Percentiles rank a stretch among this genome's conserved stretches.
Evolutionary conservation across 768 basidiomycete genomes (phyloP).

Genomic region (Boletellus ananas): DNA sequence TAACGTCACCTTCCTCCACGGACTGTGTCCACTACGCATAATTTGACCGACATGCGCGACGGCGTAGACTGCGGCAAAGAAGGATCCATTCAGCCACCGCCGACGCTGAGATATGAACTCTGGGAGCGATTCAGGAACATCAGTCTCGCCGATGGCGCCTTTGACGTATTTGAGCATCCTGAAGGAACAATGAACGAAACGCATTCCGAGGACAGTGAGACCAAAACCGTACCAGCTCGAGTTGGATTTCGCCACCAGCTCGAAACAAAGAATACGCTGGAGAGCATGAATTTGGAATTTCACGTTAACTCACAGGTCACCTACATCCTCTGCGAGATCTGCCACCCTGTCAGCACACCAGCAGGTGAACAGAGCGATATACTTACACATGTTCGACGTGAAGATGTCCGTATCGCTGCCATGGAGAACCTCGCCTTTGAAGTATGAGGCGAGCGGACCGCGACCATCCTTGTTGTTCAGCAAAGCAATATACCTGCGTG

Average conservation of each 20-base stretch:
- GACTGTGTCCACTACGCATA: constrained; percentile 54
- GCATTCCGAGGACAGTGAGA: background rate
- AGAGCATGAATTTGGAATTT: constrained; percentile 4
- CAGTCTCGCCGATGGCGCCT: constrained; percentile 88
- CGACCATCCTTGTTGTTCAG: constrained; percentile 78
- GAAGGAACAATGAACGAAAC: constrained; percentile 15
- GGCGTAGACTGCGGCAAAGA: constrained; percentile 93
- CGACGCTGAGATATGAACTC: constrained; percentile 93
- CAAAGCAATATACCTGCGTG: constrained; percentile 71
- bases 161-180: constrained; percentile 98
- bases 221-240: constrained; percentile 59
- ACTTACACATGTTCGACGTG: constrained; percentile 93
- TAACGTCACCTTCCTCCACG: constrained; percentile 66
- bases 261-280: constrained; percentile 81
- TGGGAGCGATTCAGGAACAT: constrained; percentile 88
- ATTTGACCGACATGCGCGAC: constrained; percentile 61
- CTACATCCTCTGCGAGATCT: constrained; percentile 89
- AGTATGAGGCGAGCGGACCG: constrained; percentile 93
- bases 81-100: constrained; percentile 88
- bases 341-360: constrained; percentile 10
- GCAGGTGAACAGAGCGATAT: background rate
- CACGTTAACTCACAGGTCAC: constrained; percentile 16
- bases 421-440: constrained; percentile 88
- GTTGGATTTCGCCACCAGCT: constrained; percentile 73
- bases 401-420: constrained; percentile 88